Base-by-base conservation (phyloP, 2,329 filamentous ascomycete genomes). In the Monosporascus sp. region DNA sequence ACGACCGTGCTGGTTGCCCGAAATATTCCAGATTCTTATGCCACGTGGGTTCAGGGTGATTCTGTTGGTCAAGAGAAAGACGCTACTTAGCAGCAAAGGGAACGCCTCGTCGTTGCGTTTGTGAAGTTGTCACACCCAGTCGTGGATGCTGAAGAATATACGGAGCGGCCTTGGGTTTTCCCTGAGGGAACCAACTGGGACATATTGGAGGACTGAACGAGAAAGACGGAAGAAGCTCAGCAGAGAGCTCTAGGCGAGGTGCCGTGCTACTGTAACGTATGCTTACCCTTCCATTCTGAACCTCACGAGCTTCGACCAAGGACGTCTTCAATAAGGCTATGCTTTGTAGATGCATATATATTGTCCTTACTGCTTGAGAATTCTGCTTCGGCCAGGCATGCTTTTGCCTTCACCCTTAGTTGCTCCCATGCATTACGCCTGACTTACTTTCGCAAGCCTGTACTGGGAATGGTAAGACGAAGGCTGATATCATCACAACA, bases 61-160 rank as follows among this genome's bases (percentile, higher is more conserved):
- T 34, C 11, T 14, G 9, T 34, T 34, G 31, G 14, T 34, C 11
- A 34, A 34, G 9, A 34, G 9, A 2, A 20, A 17, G 41, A 20
- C 7, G n/a, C 14, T 20, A 16, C n/a, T 1, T 2, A 44, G 20
- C 7, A 5, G 14, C 5, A 40, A 22, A 9, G 48, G 49, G 7
- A 27, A 48, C 19, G 49, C 1, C 6, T 14, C 5, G 20, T 57
- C 3, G 46, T 65, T 8, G 58, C 64, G 17, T 66, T 65, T 36
- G 63, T 63, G 8, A 66, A 65, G 40, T 65, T 62, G 62, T 48
- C 60, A 11, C 61, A 63, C 43, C 60, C 63, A 1, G 49, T 61
- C 7, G 7, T 36, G 3, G 22, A 16, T 1, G 48, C 51, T 27
- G 59, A 61, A 8, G 46, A 59, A 3, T 56, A 64, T 20, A 46